phyloP scores from a whole-genome alignment of 2,329 filamentous ascomycete genomes.

The Alternaria triticina region DNA sequence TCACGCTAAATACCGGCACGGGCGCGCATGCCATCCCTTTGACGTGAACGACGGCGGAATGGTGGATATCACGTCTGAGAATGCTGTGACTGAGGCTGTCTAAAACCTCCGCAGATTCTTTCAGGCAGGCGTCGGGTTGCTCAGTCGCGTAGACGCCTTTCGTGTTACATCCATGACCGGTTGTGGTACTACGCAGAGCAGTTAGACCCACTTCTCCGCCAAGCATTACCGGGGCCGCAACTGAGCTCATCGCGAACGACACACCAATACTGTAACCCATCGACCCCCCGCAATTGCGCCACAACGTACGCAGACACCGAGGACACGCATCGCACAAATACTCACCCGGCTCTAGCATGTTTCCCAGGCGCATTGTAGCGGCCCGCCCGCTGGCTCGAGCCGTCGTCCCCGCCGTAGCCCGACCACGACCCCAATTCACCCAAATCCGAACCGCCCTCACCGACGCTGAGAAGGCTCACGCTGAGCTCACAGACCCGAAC shows the following conservation, averaged over 20 bases:
- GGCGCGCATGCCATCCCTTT: constrained; percentile 5
- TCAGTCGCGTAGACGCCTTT: constrained; percentile 13
- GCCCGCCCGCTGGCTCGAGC: constrained; percentile 50
- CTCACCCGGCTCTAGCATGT: constrained; percentile 49
- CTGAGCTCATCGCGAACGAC: constrained; percentile 43
- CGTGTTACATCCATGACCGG: constrained; percentile 4
- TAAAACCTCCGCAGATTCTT: background rate
- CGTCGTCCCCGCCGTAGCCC: constrained; percentile 38
- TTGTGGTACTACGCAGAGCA: constrained; percentile 9
- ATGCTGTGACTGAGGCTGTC: background rate
- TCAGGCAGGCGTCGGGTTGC: background rate
- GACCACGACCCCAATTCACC: constrained; percentile 40
- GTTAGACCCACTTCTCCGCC: constrained; percentile 15
- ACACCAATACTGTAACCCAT: constrained; percentile 21
- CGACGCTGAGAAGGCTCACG: constrained; percentile 53
- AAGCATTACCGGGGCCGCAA: constrained; percentile 18
- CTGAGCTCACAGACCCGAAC: constrained; percentile 62
- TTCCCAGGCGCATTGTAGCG: constrained; percentile 52
- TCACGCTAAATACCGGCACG: constrained; percentile 21
- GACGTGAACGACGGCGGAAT: constrained; percentile 4
- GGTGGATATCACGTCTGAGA: background rate
- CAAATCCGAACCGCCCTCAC: constrained; percentile 47
- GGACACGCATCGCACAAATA: constrained; percentile 46
- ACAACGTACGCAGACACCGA: constrained; percentile 33
- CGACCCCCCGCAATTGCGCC: constrained; percentile 27